Evolutionary conservation across 2,329 filamentous ascomycete genomes (phyloP), one percentile per base, ranked within the genome.

Genomic region (Coniella lustricola): DNA sequence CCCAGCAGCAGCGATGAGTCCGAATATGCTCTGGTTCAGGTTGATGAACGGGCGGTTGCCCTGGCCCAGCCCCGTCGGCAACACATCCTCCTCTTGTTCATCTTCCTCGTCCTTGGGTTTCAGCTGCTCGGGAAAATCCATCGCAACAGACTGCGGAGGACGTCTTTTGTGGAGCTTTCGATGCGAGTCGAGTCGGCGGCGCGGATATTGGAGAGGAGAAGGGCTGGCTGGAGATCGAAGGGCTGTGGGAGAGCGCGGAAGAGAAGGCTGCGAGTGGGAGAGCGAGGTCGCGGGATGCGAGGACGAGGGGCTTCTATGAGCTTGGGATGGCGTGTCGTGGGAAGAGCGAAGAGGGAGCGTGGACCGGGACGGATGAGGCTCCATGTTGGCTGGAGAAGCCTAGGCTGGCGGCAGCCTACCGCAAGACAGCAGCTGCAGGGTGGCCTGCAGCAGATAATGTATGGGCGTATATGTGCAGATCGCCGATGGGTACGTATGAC

Each of bases 11-110:
- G 90, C 87, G 56, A 97, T 90, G 68, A 97, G 80, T 46, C 89
- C 90, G 64, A 96, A 95, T 48, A 97, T 84, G 55, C 88, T 94
- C 72, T 95, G 90, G 66, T 95, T 93, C 82, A 95, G 88, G 60
- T 90, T 88, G 67, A 80, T 72, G 50, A 77, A 75, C 8, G 40
- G 42, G 10, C 40, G 51, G 20, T 50, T 47, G 32, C 48, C 44
- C 63, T 77, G 71, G 54, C 73, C 69, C 63, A 77, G 72, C 55
- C 73, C 69, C 2, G 71, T 65, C 4, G 66, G 65, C 39, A 70
- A 56, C 37, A 73, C 66, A 33, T 76, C 72, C 56, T 78, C 72
- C 39, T 76, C 74, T 29, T 63, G 67, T 16, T 68, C 68, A n/a
- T 68, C 68, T 50, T 76, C 69, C 48, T 73, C 75, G 54, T 67